phyloP scores from a whole-genome alignment of 345 rosid genomes.

The Aquilaria sinensis region DNA sequence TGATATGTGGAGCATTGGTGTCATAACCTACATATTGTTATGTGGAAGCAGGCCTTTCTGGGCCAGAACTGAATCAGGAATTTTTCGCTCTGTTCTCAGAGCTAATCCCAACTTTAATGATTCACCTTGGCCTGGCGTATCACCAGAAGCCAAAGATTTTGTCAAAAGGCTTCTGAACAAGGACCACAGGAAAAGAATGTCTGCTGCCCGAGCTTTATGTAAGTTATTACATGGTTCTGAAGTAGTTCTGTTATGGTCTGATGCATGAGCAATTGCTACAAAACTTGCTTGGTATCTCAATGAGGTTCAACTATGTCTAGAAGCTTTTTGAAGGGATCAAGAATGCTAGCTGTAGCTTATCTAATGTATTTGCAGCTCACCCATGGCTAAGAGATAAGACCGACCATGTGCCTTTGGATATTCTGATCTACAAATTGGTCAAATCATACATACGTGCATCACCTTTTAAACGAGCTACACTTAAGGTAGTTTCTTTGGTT shows the following conservation, averaged over 20 bases:
- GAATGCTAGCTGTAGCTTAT: background rate
- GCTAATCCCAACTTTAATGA: constrained; percentile 87
- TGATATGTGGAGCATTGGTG: constrained; percentile 98
- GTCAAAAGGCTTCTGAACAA: constrained; percentile 89
- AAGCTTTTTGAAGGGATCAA: too few relatives aligned
- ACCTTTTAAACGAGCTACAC: constrained; percentile 74
- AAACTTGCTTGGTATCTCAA: background rate
- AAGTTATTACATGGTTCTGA: constrained; percentile 19
- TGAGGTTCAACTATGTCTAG: too few relatives aligned
- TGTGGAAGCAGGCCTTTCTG: constrained; percentile 99
- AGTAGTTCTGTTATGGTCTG: background rate
- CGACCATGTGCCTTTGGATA: constrained; percentile 60
- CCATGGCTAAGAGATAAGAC: constrained; percentile 77
- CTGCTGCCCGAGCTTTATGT: constrained; percentile 93
- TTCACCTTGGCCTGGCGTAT: constrained; percentile 86
- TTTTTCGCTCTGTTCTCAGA: constrained; percentile 90
- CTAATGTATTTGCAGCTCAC: constrained; percentile 53
- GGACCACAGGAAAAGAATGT: constrained; percentile 97
- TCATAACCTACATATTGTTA: constrained; percentile 80
- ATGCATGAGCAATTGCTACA: background rate
- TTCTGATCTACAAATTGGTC: constrained; percentile 70
- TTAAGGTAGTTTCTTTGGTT: constrained; percentile 48
- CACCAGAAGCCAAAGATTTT: constrained; percentile 85
- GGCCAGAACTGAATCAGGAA: constrained; percentile 95
- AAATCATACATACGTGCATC: constrained; percentile 68